Evolutionary conservation across 164 flowering plant species (phyloP).

Genomic region (Platanus orientalis): DNA sequence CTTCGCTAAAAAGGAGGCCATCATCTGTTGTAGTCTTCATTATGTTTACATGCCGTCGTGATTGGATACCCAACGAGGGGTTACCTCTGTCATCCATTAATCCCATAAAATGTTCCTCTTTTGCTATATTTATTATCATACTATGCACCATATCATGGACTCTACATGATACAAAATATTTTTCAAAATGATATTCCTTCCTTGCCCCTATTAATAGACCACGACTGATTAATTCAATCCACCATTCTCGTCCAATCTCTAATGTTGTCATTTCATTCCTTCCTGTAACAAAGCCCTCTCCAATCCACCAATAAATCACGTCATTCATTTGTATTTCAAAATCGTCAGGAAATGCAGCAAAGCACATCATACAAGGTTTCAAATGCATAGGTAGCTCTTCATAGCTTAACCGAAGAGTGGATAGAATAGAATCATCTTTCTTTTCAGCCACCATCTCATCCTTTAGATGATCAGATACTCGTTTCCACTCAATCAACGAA

Average conservation of each 20-base stretch:
- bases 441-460: not conserved
- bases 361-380: too few relatives aligned
- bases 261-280: not conserved
- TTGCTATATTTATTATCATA: slow-evolving; percentile 1
- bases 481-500: not conserved
- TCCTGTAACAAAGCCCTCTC: too few relatives aligned
- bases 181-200: not conserved
- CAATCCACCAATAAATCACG: too few relatives aligned
- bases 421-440: not conserved
- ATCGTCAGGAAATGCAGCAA: too few relatives aligned
- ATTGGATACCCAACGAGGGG: not conserved
- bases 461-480: too few relatives aligned
- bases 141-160: too few relatives aligned
- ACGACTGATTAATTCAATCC: too few relatives aligned
- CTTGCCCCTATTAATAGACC: too few relatives aligned
- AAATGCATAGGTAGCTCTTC: too few relatives aligned
- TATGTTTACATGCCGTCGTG: not conserved
- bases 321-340: slow-evolving; percentile 5
- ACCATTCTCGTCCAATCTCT: too few relatives aligned
- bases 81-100: not conserved
- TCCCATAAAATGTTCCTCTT: not conserved
- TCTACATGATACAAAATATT: not conserved
- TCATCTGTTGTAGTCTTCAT: not conserved
- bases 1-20: not conserved
- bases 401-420: not conserved